Percentiles rank a stretch among this genome's conserved stretches.
Conservation (phyloP, 345 rosid genomes). For the Gossypium longicalyx region DNA sequence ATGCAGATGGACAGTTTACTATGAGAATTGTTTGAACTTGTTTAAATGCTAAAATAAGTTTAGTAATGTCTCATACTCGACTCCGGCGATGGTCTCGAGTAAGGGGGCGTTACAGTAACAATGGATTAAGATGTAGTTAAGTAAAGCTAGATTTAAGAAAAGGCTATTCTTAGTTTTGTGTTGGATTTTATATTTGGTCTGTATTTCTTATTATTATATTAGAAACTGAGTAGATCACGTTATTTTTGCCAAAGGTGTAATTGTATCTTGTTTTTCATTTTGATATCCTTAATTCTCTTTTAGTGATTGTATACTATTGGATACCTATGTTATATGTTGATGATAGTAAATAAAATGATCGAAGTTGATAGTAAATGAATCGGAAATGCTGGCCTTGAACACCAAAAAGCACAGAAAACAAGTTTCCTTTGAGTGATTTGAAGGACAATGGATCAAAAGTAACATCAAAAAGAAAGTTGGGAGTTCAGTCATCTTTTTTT, state of each 20-base stretch:
- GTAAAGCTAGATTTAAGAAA: neutral
- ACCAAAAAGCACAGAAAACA: slow-evolving; percentile 19
- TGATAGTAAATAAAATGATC: neutral
- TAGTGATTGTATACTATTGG: neutral
- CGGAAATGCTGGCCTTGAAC: neutral
- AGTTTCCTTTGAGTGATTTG: slow-evolving; percentile 19
- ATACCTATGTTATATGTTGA: neutral
- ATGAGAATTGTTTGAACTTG: too few species aligned
- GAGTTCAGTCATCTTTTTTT: neutral
- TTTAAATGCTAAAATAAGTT: too few species aligned
- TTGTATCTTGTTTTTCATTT: neutral
- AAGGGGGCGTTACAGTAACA: neutral
- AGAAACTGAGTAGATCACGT: neutral
- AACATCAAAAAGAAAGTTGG: slow-evolving; percentile 2
- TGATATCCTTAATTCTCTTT: neutral
- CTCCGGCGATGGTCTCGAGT: too few species aligned
- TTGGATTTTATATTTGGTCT: neutral
- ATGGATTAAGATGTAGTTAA: neutral
- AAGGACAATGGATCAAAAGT: slow-evolving; percentile 25
- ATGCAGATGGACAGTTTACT: too few species aligned
- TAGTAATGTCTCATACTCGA: too few species aligned
- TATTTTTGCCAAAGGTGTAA: neutral
- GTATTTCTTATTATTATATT: neutral
- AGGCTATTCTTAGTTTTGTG: neutral
- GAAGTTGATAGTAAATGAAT: neutral